phyloP scores from a whole-genome alignment of 1,284 basidiomycete genomes.

The Irpex sp. region DNA sequence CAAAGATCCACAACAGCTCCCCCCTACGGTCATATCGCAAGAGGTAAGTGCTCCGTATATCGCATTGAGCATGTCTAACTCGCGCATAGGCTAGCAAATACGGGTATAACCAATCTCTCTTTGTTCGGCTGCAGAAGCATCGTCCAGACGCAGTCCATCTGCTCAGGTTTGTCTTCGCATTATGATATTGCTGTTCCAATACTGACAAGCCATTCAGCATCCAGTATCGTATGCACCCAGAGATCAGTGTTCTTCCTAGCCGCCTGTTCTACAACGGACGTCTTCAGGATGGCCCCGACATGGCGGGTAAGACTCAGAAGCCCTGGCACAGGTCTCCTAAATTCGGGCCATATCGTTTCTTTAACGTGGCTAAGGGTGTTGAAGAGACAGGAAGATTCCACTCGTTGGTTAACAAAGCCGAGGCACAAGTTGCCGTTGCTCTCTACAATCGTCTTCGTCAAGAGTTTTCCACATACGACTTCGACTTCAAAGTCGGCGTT shows the following conservation, averaged over 20 bases:
- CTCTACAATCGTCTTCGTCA: constrained; percentile 74
- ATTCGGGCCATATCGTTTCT: constrained; percentile 90
- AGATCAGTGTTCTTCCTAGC: constrained; percentile 90
- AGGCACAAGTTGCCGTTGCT: constrained; percentile 76
- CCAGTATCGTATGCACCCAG: constrained; percentile 99
- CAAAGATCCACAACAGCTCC: constrained; percentile 92
- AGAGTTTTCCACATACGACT: constrained; percentile 63
- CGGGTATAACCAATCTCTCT: constrained; percentile 90
- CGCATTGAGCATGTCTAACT: background rate
- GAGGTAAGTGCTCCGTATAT: constrained; percentile 42
- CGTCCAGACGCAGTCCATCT: constrained; percentile 83
- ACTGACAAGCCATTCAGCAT: constrained; percentile 52
- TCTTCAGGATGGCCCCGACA: constrained; percentile 85
- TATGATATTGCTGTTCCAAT: background rate
- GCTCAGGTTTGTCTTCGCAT: constrained; percentile 59
- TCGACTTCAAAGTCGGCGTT: constrained; percentile 83
- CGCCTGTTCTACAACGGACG: constrained; percentile 84
- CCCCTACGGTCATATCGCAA: constrained; percentile 92
- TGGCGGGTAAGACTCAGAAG: constrained; percentile 81
- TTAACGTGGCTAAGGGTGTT: constrained; percentile 65
- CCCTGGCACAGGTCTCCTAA: constrained; percentile 83
- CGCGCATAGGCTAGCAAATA: constrained; percentile 62
- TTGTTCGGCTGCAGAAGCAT: constrained; percentile 87
- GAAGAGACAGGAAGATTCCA: constrained; percentile 49
- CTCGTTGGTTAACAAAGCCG: constrained; percentile 78